Evolutionary conservation across 305 asterid species (phyloP).

Genomic region (Plantago rigida): DNA sequence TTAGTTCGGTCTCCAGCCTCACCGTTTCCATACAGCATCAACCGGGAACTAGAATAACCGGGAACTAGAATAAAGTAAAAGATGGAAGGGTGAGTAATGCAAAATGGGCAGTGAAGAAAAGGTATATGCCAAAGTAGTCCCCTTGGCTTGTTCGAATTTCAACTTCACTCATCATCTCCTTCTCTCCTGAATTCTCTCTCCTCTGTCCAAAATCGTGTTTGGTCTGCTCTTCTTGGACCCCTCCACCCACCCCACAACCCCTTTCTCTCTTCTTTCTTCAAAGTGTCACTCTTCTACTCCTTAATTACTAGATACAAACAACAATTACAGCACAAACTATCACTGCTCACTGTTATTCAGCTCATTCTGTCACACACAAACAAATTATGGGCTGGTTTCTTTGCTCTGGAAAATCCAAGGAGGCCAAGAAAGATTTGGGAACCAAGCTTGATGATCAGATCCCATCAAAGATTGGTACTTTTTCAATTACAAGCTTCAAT

Average conservation of each 20-base stretch:
- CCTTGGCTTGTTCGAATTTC: slow-evolving; percentile 22
- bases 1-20: no score
- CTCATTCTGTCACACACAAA: no score
- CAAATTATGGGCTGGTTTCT: slow-evolving; percentile 54
- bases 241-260: slow-evolving; percentile 2
- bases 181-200: slow-evolving; percentile 17
- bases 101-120: slow-evolving; percentile 22
- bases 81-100: slow-evolving; percentile 20
- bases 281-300: slow-evolving; percentile 21
- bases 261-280: slow-evolving; percentile 14
- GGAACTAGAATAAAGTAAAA: neutral
- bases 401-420: slow-evolving; percentile 55
- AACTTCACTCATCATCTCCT: slow-evolving; percentile 18
- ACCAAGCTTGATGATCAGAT: slow-evolving; percentile 56
- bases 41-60: no score
- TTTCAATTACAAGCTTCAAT: neutral
- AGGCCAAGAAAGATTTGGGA: slow-evolving; percentile 30
- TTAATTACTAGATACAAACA: neutral
- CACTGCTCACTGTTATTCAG: no score
- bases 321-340: neutral
- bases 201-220: slow-evolving; percentile 32
- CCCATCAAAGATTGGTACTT: slow-evolving; percentile 46
- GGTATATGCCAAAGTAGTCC: slow-evolving; percentile 28
- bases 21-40: no score
- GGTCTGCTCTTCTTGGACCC: slow-evolving; percentile 24